Evolutionary conservation across 2,329 filamentous ascomycete species (phyloP), one percentile per base, ranked within the genome.

Genomic region (Diaporthe sp.): DNA sequence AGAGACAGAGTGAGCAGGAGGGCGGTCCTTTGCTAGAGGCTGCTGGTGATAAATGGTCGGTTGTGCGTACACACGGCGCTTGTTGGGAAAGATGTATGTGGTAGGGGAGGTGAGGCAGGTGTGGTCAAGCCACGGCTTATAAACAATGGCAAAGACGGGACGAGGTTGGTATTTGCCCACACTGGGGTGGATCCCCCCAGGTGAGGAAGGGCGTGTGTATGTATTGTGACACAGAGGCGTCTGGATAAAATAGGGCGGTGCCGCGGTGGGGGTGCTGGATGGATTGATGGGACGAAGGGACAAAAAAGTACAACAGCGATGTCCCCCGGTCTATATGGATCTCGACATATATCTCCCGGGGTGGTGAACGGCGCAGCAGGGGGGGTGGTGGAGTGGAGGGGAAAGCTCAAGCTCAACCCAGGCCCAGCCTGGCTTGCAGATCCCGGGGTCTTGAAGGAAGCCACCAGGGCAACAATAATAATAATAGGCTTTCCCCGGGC

Each of bases 161-260:
- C 57, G 65, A 71, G 49, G 71, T 60, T 57, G 49, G 49, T 39
- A 53, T 46, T 13, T 55, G 37, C 46, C 22, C 57, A 49, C 37
- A 55, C n/a, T 60, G 37, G 68, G 67, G 68, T 61, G 51, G 65
- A 70, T 19, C 65, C 34, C 46, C 34, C 49, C 71, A 44, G 65
- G 37, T 55, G 37, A 71, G 49, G 42, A 68, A 68, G 71, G 53
- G 71, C 49, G 46, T 58, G 31, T 42, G 44, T 22, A 37, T 31
- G 58, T 53, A 39, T 62, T 62, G 65, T 73, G 51, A 53, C 49
- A 67, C 65, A 76, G 58, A 39, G 75, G 62, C 61, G 75, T 74
- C 57, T 65, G 72, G 49, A 55, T 60, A 71, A 61, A 71, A 74
- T 74, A 74, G 51, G 75, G 72, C 75, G 61, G 31, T 72, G 46